Percentiles rank a stretch among this genome's conserved stretches.
Conservation (phyloP, 2,329 filamentous ascomycete species). For the Aspergillus pseudoviridinutans region DNA sequence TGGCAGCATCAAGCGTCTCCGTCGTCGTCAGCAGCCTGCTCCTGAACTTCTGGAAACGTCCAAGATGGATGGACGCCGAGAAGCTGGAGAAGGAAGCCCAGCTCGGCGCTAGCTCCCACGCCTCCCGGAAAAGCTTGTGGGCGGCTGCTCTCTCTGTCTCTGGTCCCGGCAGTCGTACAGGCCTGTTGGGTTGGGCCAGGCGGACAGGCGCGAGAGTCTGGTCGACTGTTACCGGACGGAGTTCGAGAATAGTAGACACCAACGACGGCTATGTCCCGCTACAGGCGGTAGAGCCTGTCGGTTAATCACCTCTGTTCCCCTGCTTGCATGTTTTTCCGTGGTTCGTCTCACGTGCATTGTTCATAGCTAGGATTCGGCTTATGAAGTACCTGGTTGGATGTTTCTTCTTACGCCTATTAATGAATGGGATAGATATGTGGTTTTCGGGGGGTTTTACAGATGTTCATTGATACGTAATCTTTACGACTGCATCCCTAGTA, state of each 20-base stretch:
- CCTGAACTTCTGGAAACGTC: slow-evolving; percentile 80
- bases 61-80: slow-evolving; percentile 78
- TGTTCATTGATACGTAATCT: not conserved
- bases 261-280: slow-evolving; percentile 45
- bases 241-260: slow-evolving; percentile 17
- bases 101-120: slow-evolving; percentile 17
- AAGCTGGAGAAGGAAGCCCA: slow-evolving; percentile 56
- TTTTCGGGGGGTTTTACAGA: not conserved
- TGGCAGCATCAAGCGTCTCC: slow-evolving; percentile 86
- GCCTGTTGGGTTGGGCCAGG: slow-evolving; percentile 16
- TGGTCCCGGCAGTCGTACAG: slow-evolving; percentile 13
- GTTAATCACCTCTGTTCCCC: slow-evolving; percentile 11
- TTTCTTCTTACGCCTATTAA: not conserved
- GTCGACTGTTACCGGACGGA: slow-evolving; percentile 26
- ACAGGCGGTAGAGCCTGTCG: slow-evolving; percentile 40
- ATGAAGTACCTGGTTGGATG: not conserved
- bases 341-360: slow-evolving; percentile 2
- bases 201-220: slow-evolving; percentile 21
- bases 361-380: not conserved
- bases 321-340: not conserved
- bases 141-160: slow-evolving; percentile 22
- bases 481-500: not conserved
- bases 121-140: slow-evolving; percentile 28
- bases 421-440: not conserved
- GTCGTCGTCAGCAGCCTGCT: slow-evolving; percentile 82